phyloP scores from a whole-genome alignment of 768 basidiomycete genomes.

The Hysterangium stoloniferum region DNA sequence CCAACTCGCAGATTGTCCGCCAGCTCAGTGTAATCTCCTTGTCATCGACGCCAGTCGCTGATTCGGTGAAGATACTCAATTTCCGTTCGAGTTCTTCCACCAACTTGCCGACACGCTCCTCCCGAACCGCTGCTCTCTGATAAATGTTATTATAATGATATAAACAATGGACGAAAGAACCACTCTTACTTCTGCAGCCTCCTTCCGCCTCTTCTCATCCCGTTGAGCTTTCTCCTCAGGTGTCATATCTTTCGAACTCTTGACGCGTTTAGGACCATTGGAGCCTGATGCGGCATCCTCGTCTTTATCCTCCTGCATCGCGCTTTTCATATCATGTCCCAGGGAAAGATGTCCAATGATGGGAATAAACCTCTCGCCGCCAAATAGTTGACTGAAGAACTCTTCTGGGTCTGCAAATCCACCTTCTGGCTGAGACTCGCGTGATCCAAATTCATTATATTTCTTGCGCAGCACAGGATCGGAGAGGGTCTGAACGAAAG shows the following conservation, averaged over 20 bases:
- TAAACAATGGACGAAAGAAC: slow-evolving; percentile 3
- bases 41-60: slow-evolving; percentile 58
- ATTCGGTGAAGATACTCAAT: slow-evolving; percentile 82
- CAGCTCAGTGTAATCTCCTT: slow-evolving; percentile 63
- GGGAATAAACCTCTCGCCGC: slow-evolving; percentile 76
- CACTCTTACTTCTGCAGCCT: slow-evolving; percentile 53
- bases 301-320: slow-evolving; percentile 80
- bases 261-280: slow-evolving; percentile 40
- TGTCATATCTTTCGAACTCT: slow-evolving; percentile 32
- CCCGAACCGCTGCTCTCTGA: slow-evolving; percentile 75
- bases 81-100: slow-evolving; percentile 75
- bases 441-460: slow-evolving; percentile 83
- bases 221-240: slow-evolving; percentile 63
- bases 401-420: slow-evolving; percentile 75
- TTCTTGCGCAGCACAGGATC: slow-evolving; percentile 69
- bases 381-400: slow-evolving; percentile 72
- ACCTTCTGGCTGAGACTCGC: slow-evolving; percentile 75
- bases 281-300: slow-evolving; percentile 39
- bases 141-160: slow-evolving; percentile 13
- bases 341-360: slow-evolving; percentile 87
- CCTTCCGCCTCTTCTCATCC: slow-evolving; percentile 31
- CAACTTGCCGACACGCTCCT: slow-evolving; percentile 67
- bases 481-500: slow-evolving; percentile 66
- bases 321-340: slow-evolving; percentile 88
- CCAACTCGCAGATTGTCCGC: slow-evolving; percentile 68